phyloP scores from a whole-genome alignment of 2,329 filamentous ascomycete species.

The Teratosphaeria destructans region DNA sequence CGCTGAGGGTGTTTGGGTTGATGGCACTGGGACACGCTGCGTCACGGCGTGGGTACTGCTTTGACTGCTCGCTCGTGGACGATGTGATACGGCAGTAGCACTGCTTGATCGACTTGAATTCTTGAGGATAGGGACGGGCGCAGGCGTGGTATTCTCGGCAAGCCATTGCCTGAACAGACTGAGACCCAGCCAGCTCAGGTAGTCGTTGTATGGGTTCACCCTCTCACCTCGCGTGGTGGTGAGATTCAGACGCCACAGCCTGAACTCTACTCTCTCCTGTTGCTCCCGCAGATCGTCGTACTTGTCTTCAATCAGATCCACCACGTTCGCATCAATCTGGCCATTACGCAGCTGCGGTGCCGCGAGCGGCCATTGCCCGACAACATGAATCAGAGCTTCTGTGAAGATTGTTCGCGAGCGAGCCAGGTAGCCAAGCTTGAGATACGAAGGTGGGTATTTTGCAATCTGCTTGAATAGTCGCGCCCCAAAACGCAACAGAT shows the following conservation, averaged over 20 bases:
- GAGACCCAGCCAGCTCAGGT: slow-evolving; percentile 81
- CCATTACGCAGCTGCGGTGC: slow-evolving; percentile 60
- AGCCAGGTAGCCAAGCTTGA: slow-evolving; percentile 79
- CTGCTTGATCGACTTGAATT: slow-evolving; percentile 10
- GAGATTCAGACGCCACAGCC: slow-evolving; percentile 70
- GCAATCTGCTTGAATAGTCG: slow-evolving; percentile 92
- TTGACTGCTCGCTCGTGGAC: slow-evolving; percentile 6
- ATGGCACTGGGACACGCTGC: slow-evolving; percentile 21
- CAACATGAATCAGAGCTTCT: slow-evolving; percentile 82
- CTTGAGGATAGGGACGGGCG: slow-evolving; percentile 45
- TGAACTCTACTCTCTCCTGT: slow-evolving; percentile 67
- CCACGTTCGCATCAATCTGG: slow-evolving; percentile 61
- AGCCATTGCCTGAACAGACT: slow-evolving; percentile 88
- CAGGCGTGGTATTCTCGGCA: slow-evolving; percentile 75
- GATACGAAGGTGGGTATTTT: slow-evolving; percentile 87
- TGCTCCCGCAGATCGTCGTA: slow-evolving; percentile 82
- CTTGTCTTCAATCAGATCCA: slow-evolving; percentile 91
- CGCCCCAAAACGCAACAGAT: slow-evolving; percentile 82
- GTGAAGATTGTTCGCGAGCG: slow-evolving; percentile 66
- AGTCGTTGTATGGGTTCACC: slow-evolving; percentile 67
- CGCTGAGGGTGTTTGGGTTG: slow-evolving; percentile 22
- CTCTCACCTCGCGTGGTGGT: slow-evolving; percentile 72
- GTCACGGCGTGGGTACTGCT: slow-evolving; percentile 19
- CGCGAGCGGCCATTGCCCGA: slow-evolving; percentile 83
- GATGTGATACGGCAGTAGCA: not conserved